Percentiles rank a stretch among this genome's conserved stretches.
phyloP scores from a whole-genome alignment of 805 yeast genomes.

The Cyberlindnera mycetangii region DNA sequence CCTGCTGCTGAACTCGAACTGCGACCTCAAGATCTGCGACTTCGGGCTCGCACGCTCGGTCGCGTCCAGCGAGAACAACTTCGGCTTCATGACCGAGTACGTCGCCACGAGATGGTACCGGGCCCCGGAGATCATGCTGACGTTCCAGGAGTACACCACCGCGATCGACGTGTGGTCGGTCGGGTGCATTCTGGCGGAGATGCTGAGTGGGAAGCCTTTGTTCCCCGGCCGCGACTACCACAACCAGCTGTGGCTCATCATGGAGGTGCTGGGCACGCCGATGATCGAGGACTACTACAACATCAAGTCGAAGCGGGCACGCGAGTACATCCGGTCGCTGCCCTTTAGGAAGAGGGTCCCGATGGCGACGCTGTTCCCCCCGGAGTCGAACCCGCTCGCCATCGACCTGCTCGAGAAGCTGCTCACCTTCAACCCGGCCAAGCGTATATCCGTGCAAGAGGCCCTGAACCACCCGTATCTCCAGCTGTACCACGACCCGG shows the following conservation, averaged over 20 bases:
- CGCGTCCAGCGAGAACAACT: constrained; percentile 44
- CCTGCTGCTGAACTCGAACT: constrained; percentile 60
- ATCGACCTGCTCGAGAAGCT: constrained; percentile 66
- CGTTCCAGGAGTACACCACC: constrained; percentile 67
- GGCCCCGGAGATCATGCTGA: constrained; percentile 81
- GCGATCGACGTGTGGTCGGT: constrained; percentile 82
- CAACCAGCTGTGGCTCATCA: constrained; percentile 62
- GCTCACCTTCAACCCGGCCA: constrained; percentile 70
- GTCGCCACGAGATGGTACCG: constrained; percentile 86
- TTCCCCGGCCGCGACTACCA: constrained; percentile 77
- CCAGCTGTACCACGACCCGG: constrained; percentile 62
- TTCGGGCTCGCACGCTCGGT: constrained; percentile 69
- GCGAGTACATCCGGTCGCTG: constrained; percentile 69
- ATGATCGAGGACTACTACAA: constrained; percentile 68
- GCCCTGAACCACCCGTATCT: constrained; percentile 76
- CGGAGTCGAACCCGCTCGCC: constrained; percentile 44
- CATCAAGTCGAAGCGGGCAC: constrained; percentile 70
- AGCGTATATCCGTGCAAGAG: constrained; percentile 69
- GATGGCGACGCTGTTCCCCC: constrained; percentile 46
- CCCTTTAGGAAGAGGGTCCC: constrained; percentile 60
- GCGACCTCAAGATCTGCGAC: constrained; percentile 77
- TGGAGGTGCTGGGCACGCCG: constrained; percentile 73
- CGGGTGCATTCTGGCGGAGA: constrained; percentile 75
- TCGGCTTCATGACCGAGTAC: constrained; percentile 68
- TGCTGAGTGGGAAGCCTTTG: constrained; percentile 55